A percentile compares a stretch with the other conserved stretches of the same genome.
Evolutionary conservation across 176 grass and related monocot species (phyloP).

Genomic region (Poa annua): DNA sequence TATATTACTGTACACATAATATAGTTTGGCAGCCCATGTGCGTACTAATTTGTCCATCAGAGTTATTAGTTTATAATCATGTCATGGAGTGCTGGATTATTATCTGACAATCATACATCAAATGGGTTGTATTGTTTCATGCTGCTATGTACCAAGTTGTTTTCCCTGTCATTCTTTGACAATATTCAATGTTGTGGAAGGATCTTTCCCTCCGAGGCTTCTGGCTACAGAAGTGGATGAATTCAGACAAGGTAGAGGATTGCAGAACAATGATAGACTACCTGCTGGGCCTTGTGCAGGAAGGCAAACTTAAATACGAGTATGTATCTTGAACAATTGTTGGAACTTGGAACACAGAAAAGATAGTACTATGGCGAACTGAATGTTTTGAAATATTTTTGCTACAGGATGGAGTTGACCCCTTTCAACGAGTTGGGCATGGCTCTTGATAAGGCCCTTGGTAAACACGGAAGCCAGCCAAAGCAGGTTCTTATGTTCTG

Average conservation of each 20-base stretch:
- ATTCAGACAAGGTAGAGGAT: slow-evolving; percentile 63
- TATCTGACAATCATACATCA: background rate
- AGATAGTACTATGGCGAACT: background rate
- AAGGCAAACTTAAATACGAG: slow-evolving; percentile 81
- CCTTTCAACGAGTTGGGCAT: slow-evolving; percentile 64
- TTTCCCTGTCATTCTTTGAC: background rate
- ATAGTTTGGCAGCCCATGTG: background rate
- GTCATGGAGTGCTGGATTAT: background rate
- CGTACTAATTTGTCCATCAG: slow-evolving; percentile 10
- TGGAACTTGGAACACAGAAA: background rate
- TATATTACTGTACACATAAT: background rate
- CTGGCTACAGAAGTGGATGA: slow-evolving; percentile 84
- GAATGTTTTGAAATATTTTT: slow-evolving; percentile 10
- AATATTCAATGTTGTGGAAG: slow-evolving; percentile 38
- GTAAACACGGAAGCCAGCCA: slow-evolving; percentile 74
- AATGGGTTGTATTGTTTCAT: background rate
- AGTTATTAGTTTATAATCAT: background rate
- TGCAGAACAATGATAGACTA: slow-evolving; percentile 68
- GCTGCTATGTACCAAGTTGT: background rate
- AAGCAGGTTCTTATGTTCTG: slow-evolving; percentile 92
- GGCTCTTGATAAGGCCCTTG: slow-evolving; percentile 78
- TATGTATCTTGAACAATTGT: slow-evolving; percentile 39
- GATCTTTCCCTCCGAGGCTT: slow-evolving; percentile 77
- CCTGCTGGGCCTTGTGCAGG: slow-evolving; percentile 62
- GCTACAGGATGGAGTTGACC: slow-evolving; percentile 73